phyloP scores from a whole-genome alignment of 192 early-diverging fungal genomes.

The Coemansia sp. region DNA sequence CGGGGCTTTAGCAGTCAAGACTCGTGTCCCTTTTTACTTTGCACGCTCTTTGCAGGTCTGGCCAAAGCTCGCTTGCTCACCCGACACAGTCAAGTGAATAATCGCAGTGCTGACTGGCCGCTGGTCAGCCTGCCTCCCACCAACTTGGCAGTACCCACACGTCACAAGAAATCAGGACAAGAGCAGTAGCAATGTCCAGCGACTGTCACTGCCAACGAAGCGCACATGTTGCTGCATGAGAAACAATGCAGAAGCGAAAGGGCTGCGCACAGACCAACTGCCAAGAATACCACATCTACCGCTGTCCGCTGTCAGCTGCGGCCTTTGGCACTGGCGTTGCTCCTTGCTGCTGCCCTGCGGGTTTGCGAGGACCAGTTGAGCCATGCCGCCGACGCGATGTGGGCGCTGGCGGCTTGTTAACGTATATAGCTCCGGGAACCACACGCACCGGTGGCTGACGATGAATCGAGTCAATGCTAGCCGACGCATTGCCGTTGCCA shows the following conservation, averaged over 20 bases:
- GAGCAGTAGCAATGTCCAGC: not conserved
- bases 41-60: constrained; percentile 4
- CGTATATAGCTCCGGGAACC: constrained; percentile 37
- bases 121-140: not conserved
- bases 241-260: not conserved
- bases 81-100: not conserved
- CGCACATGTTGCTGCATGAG: constrained; percentile 6
- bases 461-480: constrained; percentile 7
- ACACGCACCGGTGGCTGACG: constrained; percentile 4
- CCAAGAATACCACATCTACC: not conserved
- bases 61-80: constrained; percentile 1
- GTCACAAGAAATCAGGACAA: not conserved
- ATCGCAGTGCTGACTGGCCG: not conserved
- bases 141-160: not conserved
- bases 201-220: not conserved
- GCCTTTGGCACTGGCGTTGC: not conserved
- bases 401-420: constrained; percentile 11
- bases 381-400: constrained; percentile 15
- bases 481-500: not conserved
- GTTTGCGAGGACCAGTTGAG: constrained; percentile 4
- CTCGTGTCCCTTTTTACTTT: constrained; percentile 4
- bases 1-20: constrained; percentile 5
- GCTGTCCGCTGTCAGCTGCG: not conserved
- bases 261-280: constrained; percentile 1
- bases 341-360: not conserved